Evolutionary conservation across 2,329 filamentous ascomycete genomes (phyloP), one percentile per base, ranked within the genome.

Genomic region (Hypoxylon sp.): DNA sequence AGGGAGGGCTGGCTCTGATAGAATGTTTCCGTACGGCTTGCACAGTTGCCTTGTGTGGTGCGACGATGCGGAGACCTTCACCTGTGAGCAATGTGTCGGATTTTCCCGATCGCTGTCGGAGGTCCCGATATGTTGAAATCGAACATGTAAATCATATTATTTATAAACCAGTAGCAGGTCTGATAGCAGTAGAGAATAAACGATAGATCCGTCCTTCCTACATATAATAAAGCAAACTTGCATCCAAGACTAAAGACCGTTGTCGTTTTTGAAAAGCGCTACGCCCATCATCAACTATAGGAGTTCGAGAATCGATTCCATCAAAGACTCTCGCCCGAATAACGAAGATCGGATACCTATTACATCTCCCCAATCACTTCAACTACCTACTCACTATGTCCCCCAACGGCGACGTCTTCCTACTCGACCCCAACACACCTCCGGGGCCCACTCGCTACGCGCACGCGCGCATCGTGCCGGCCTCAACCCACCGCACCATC

Each of bases 371-470:
- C 41, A 11, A 30, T 37, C 37, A 28, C 22, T n/a, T n/a, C 6
- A 30, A 44, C 34, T 63, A 60, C n/a, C 50, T 68, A 22, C 48
- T 1, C 47, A 63, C 15, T 20, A 76, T 78, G 75, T 68, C 71
- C 30, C 67, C 70, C 51, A 78, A 78, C 71, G 75, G 76, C 39
- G 66, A 75, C 52, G 69, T 73, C 20, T 78, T 74, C 68, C 67
- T 79, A n/a, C 55, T 70, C 44, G 71, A 77, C 55, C 75, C 77
- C 13, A 62, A 72, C 43, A 69, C 63, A 13, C 68, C 70, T 6
- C 64, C 70, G 13, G 71, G 72, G 1, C 47, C 68, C 3, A 76
- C 72, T 30, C 62, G 65, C 24, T 79, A 75, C 49, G 71, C 77
- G 2, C 76, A 79, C 28, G 78, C 78, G 1, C 76, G 59, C 34